Conservation (phyloP, 495 filamentous ascomycete species). For the Patellaria atrata region DNA sequence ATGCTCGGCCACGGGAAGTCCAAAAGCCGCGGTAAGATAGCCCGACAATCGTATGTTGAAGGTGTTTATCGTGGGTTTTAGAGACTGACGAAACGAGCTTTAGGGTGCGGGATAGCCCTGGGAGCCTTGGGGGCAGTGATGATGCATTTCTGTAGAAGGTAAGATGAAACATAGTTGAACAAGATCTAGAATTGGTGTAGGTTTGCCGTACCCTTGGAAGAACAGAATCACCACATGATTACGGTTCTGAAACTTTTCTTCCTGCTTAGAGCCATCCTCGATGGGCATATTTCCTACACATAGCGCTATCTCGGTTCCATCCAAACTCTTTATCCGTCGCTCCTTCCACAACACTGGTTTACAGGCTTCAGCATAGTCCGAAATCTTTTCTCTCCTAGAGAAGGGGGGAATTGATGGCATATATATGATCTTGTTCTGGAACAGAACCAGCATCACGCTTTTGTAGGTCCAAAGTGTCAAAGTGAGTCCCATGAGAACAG, state of each 20-base stretch:
- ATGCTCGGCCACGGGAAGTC: constrained; percentile 56
- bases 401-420: constrained; percentile 58
- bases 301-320: constrained; percentile 46
- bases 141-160: constrained; percentile 55
- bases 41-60: constrained; percentile 43
- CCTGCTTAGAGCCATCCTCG: constrained; percentile 5
- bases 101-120: constrained; percentile 57
- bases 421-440: constrained; percentile 78
- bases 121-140: constrained; percentile 54
- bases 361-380: constrained; percentile 43
- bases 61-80: too few species aligned
- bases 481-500: constrained; percentile 51
- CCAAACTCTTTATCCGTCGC: constrained; percentile 34
- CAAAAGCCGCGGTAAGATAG: constrained; percentile 68
- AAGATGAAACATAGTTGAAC: too few species aligned
- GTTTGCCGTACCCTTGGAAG: constrained; percentile 44
- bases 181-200: too few species aligned
- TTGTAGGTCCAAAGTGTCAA: constrained; percentile 63
- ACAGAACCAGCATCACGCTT: constrained; percentile 62
- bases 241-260: too few species aligned
- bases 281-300: constrained; percentile 33
- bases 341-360: constrained; percentile 49
- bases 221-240: constrained; percentile 37
- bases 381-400: constrained; percentile 41
- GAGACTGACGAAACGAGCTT: too few species aligned